Conservation (phyloP, 805 yeast genomes). For the Barnettozyma siamensis region DNA sequence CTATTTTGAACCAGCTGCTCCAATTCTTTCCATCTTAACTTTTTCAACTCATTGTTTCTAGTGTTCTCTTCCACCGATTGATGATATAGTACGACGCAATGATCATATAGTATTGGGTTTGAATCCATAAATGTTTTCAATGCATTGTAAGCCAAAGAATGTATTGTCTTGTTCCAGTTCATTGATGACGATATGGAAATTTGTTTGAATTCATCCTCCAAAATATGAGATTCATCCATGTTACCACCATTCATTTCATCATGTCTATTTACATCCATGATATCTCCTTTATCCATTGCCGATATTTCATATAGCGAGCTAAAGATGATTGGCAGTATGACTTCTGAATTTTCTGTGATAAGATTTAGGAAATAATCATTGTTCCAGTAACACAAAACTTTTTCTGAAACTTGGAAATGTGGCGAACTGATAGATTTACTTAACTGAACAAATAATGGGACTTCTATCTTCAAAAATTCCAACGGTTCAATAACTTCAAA, state of each 20-base stretch:
- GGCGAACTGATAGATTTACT: conserved; percentile 91
- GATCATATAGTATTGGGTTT: conserved; percentile 85
- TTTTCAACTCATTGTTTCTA: conserved; percentile 53
- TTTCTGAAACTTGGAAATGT: conserved; percentile 96
- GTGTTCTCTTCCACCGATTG: conserved; percentile 72
- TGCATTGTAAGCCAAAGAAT: conserved; percentile 85
- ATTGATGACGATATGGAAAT: conserved; percentile 30
- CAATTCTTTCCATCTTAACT: conserved; percentile 65
- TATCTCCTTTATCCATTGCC: conserved; percentile 24
- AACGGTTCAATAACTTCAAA: conserved; percentile 93
- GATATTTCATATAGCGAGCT: conserved; percentile 86
- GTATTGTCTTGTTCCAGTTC: conserved; percentile 93
- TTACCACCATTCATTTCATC: not conserved
- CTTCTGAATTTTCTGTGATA: conserved; percentile 89
- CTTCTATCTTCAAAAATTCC: conserved; percentile 86
- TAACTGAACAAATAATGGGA: conserved; percentile 89
- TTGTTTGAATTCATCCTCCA: conserved; percentile 18
- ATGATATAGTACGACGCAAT: conserved; percentile 83
- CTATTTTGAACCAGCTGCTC: conserved; percentile 47
- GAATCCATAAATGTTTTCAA: conserved; percentile 87
- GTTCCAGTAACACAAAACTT: conserved; percentile 89
- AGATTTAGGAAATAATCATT: conserved; percentile 88
- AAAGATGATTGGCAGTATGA: conserved; percentile 85
- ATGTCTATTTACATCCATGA: conserved; percentile 2
- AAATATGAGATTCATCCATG: conserved; percentile 3